A percentile compares a stretch with the other conserved stretches of the same genome.
phyloP scores from a whole-genome alignment of 441 rosid species.

The Bocquillonia castaneifolia region DNA sequence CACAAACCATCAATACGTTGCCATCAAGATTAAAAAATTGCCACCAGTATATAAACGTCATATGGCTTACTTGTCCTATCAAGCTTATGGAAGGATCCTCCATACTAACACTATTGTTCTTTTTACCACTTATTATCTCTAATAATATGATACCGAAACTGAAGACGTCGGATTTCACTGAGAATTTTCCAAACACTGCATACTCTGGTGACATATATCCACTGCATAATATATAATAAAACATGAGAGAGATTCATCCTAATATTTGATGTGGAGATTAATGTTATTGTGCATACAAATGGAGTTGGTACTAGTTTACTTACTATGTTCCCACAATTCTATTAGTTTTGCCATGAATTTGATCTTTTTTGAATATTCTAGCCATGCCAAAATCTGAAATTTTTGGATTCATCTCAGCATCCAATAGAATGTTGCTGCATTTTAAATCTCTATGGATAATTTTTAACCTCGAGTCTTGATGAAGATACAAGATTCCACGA shows the following conservation, averaged over 20 bases:
- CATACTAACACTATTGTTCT: conserved; percentile 20
- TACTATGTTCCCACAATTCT: conserved; percentile 15
- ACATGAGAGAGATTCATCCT: too few relatives aligned
- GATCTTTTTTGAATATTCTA: background rate
- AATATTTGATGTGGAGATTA: too few relatives aligned
- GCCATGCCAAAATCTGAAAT: conserved; percentile 16
- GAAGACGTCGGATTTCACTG: conserved; percentile 35
- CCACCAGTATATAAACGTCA: background rate
- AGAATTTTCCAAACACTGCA: conserved; percentile 34
- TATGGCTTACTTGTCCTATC: conserved; percentile 29
- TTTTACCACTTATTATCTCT: conserved; percentile 31
- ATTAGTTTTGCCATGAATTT: background rate
- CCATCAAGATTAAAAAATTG: background rate
- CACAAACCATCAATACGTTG: background rate
- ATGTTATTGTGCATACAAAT: background rate
- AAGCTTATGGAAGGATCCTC: conserved; percentile 20
- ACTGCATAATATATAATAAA: conserved; percentile 13
- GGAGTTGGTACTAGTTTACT: background rate
- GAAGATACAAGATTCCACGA: conserved; percentile 13
- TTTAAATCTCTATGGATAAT: conserved; percentile 15
- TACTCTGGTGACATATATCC: conserved; percentile 46
- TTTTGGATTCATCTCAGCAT: conserved; percentile 7
- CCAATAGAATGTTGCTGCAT: conserved; percentile 8
- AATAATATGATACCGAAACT: conserved; percentile 33
- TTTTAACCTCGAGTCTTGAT: conserved; percentile 7